phyloP scores from a whole-genome alignment of 2,329 filamentous ascomycete species.

The Nigrospora sphaerica region DNA sequence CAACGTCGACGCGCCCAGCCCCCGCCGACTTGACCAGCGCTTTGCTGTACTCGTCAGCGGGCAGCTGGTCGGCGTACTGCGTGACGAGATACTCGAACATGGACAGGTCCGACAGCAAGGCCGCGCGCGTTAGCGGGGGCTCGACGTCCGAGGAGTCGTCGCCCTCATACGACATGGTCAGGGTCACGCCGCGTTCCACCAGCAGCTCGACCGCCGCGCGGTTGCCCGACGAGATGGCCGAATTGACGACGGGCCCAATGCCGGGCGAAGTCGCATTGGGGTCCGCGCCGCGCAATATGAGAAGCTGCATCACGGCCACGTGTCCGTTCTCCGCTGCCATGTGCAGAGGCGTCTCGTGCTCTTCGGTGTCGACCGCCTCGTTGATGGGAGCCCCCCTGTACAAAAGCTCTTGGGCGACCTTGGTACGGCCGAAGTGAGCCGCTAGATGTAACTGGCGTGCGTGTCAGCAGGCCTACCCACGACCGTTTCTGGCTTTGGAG shows the following conservation, averaged over 20 bases:
- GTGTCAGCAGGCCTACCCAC: not conserved
- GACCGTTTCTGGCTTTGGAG: not conserved
- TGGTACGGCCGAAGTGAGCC: conserved; percentile 20
- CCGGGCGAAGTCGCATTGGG: conserved; percentile 22
- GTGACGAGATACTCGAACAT: conserved; percentile 34
- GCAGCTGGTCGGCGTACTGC: conserved; percentile 29
- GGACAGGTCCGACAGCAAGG: conserved; percentile 26
- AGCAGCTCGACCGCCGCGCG: conserved; percentile 30
- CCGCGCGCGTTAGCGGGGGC: conserved; percentile 29
- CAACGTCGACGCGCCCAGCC: conserved; percentile 29
- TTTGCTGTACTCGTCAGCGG: conserved; percentile 28
- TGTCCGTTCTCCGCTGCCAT: conserved; percentile 30
- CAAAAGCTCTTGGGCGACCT: conserved; percentile 29
- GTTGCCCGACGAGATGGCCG: conserved; percentile 33
- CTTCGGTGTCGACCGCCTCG: conserved; percentile 22
- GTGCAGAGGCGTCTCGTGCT: conserved; percentile 26
- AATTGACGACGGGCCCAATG: conserved; percentile 28
- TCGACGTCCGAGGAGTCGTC: conserved; percentile 17
- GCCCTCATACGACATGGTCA: conserved; percentile 12
- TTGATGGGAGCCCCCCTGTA: conserved; percentile 24
- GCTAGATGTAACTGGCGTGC: conserved; percentile 22
- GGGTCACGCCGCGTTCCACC: conserved; percentile 27
- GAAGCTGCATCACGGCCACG: conserved; percentile 30
- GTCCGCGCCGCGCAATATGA: conserved; percentile 28
- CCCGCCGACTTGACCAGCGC: conserved; percentile 30